phyloP scores from a whole-genome alignment of 331 rosid genomes.

The Pyracantha coccinea region DNA sequence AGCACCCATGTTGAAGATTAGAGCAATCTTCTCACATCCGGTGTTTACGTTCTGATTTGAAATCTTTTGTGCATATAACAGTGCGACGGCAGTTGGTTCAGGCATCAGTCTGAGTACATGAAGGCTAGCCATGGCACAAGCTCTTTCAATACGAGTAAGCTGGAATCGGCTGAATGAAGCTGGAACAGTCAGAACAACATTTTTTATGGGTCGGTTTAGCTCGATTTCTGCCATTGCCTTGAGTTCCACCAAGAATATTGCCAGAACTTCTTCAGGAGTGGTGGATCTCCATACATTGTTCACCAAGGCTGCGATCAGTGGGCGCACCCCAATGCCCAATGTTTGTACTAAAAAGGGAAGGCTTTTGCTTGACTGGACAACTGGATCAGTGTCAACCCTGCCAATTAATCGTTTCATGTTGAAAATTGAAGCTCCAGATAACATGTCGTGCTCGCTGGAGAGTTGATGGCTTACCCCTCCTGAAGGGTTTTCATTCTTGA shows the following conservation, averaged over 20 bases:
- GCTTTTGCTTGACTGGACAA: conserved; percentile 57
- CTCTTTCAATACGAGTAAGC: conserved; percentile 64
- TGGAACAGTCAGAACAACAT: conserved; percentile 75
- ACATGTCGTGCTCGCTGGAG: conserved; percentile 50
- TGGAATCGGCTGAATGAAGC: conserved; percentile 85
- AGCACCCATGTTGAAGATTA: conserved; percentile 89
- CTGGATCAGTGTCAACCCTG: conserved; percentile 82
- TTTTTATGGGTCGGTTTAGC: conserved; percentile 47
- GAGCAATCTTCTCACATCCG: conserved; percentile 63
- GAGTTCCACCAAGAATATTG: conserved; percentile 62
- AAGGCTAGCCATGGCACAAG: conserved; percentile 94
- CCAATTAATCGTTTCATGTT: conserved; percentile 89
- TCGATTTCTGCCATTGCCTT: conserved; percentile 56
- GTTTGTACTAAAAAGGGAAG: conserved; percentile 92
- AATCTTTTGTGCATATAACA: conserved; percentile 64
- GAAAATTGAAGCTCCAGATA: conserved; percentile 75
- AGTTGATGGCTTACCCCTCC: conserved; percentile 50
- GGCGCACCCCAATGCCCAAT: conserved; percentile 76
- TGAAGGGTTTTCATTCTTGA: conserved; percentile 58
- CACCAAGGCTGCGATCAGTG: conserved; percentile 70
- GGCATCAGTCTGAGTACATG: conserved; percentile 73
- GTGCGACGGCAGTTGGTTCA: conserved; percentile 91
- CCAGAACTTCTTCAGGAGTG: conserved; percentile 76
- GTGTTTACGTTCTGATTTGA: conserved; percentile 44
- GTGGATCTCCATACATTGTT: conserved; percentile 77